Evolutionary conservation across 768 basidiomycete species (phyloP), one percentile per base, ranked within the genome.

Genomic region (Piloderma croceum): DNA sequence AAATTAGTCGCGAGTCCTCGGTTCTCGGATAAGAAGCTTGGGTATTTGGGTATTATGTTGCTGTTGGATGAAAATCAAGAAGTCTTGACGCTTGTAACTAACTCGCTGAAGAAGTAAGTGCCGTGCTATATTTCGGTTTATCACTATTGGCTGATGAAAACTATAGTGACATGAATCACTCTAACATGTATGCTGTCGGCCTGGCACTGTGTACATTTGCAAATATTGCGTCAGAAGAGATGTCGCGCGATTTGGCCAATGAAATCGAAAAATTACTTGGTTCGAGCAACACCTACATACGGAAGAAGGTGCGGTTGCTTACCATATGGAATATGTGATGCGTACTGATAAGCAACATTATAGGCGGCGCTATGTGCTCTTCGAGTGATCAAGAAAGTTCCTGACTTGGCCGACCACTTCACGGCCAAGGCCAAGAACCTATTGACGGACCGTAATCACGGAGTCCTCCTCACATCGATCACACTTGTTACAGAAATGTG

Each of bases 141-240:
- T 9, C 27, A 29, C 27, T 15, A 29, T 15, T 29, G 42, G 11
- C 17, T 12, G 11, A 39, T 27, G 19, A 21, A 13, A 25, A 7
- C 24, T 22, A 20, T 52, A 99, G 94, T 67, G 96, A 99, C 65
- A 90, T 99, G 90, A 98, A 98, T 63, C 93, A 97, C 61, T 83
- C 93, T 2, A 97, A 97, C 64, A 96, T 96, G 90, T 98, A 97
- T 61, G 90, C 88, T 3, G 96, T 98, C 19, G 96, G 96, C 5
- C 76, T 99, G 41, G 94, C 92, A 2, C 78, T 99, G 24, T 97
- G 92, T 55, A 98, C 96, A 0, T 98, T 99, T 57, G 96, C 94
- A 43, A 97, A 98, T 57, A 98, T 98, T 50, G 91, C 96, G 7
- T 96, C 92, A 15, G 96, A 99, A 63, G 96, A 99, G 65, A 99